Evolutionary conservation across 306 rosid genomes (phyloP).

Genomic region (Quercus berberidifolia): DNA sequence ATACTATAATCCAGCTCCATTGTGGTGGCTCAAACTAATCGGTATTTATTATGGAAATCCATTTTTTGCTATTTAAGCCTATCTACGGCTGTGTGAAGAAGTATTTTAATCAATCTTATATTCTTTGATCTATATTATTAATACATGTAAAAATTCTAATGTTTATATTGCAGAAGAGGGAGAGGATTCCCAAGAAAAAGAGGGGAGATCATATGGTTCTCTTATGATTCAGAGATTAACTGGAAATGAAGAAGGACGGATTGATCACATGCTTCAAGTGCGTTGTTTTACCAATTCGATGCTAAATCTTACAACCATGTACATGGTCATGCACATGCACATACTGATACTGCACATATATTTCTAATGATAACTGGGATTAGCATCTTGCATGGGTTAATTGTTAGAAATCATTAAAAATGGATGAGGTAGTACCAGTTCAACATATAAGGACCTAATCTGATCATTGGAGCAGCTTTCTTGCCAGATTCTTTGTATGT

Average conservation of each 20-base stretch:
- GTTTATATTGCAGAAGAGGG: conserved; percentile 36
- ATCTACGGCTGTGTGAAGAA: not conserved
- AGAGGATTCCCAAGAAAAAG: conserved; percentile 52
- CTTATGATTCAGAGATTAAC: conserved; percentile 34
- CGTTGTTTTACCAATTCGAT: conserved; percentile 5
- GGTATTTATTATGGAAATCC: not conserved
- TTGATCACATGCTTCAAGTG: no score
- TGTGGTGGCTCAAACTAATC: not conserved
- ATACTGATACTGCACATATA: not conserved
- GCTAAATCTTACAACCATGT: conserved; percentile 13
- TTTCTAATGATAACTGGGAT: not conserved
- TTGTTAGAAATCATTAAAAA: not conserved
- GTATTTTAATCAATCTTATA: not conserved
- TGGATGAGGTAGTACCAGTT: not conserved
- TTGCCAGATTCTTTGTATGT: not conserved
- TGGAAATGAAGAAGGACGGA: no score
- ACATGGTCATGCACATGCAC: conserved; percentile 1
- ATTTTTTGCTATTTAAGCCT: not conserved
- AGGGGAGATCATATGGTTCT: conserved; percentile 72
- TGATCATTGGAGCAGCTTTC: not conserved
- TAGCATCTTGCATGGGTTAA: not conserved
- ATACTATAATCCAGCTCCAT: not conserved
- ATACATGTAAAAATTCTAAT: not conserved
- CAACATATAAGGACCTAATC: not conserved
- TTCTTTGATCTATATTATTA: not conserved